A percentile compares a stretch with the other conserved stretches of the same genome.
phyloP scores from a whole-genome alignment of 1,284 basidiomycete species.

The Cryptococcus sp. region DNA sequence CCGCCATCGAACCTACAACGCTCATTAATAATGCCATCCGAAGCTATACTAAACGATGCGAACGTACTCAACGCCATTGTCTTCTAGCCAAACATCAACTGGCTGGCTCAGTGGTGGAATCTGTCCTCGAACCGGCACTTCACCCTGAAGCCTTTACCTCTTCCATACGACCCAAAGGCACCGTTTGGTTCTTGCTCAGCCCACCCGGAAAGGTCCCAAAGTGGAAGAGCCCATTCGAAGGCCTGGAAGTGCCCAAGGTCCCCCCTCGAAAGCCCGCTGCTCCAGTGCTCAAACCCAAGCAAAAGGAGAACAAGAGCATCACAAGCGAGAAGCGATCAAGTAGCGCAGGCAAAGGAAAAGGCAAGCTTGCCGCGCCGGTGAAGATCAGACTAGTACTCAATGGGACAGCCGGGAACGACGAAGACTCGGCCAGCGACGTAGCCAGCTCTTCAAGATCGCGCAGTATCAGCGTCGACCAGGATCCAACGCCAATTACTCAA shows the following conservation, averaged over 20 bases:
- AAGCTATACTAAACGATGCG: conserved; percentile 43
- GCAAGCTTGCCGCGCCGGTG: conserved; percentile 25
- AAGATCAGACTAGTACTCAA: conserved; percentile 30
- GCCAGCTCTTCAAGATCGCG: conserved; percentile 17
- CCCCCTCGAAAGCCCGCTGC: conserved; percentile 36
- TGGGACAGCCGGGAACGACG: conserved; percentile 10
- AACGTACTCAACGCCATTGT: conserved; percentile 33
- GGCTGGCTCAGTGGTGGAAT: conserved; percentile 44
- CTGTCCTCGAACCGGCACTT: conserved; percentile 44
- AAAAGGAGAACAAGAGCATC: conserved; percentile 13
- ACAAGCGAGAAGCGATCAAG: conserved; percentile 8
- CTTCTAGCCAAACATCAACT: conserved; percentile 48
- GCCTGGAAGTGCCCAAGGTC: conserved; percentile 43
- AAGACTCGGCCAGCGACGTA: conserved; percentile 11
- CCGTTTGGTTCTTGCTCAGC: conserved; percentile 45
- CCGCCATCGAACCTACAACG: conserved; percentile 41
- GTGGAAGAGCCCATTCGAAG: conserved; percentile 47
- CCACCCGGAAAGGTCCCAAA: conserved; percentile 29
- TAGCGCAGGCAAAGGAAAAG: conserved; percentile 19
- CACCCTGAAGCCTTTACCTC: conserved; percentile 44
- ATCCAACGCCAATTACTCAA: conserved; percentile 6
- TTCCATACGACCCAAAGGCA: conserved; percentile 43
- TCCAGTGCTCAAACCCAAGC: conserved; percentile 14
- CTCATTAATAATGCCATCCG: conserved; percentile 49
- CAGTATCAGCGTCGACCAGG: conserved; percentile 12